A percentile compares a stretch with the other conserved stretches of the same genome.
phyloP scores from a whole-genome alignment of 139 green algal species.

The Chlamydomonas incerta region DNA sequence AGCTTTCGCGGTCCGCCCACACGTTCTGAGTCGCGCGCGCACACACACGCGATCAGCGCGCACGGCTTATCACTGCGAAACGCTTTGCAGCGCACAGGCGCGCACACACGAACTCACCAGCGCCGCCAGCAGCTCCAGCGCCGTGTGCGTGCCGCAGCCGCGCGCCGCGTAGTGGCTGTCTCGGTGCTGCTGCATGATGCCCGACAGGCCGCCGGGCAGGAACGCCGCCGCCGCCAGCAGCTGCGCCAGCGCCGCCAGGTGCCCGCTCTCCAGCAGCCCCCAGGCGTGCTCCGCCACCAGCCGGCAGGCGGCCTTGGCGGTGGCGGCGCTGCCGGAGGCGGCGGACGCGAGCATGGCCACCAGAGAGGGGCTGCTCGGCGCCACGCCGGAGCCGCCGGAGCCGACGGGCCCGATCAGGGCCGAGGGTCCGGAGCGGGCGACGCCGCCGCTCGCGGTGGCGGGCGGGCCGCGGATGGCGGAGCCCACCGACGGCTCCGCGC shows the following conservation, averaged over 20 bases:
- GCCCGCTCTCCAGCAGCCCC: slow-evolving; percentile 61
- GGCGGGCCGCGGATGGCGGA: background rate
- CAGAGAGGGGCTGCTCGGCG: background rate
- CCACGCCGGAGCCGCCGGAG: background rate
- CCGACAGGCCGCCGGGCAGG: slow-evolving; percentile 47
- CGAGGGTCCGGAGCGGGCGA: background rate
- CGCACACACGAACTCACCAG: background rate
- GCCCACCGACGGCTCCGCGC: background rate
- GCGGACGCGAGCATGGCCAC: background rate
- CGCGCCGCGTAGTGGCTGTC: slow-evolving; percentile 49
- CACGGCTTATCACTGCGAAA: too few species aligned
- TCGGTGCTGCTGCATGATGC: slow-evolving; percentile 48
- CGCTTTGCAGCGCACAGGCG: too few species aligned
- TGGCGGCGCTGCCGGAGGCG: background rate
- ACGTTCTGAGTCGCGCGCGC: too few species aligned
- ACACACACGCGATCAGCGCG: too few species aligned
- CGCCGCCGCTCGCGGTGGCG: background rate
- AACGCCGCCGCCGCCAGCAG: slow-evolving; percentile 42
- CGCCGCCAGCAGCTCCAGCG: slow-evolving; percentile 42
- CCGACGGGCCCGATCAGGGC: background rate
- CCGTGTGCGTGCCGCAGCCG: slow-evolving; percentile 44
- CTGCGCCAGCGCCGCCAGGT: slow-evolving; percentile 50
- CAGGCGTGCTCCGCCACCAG: slow-evolving; percentile 66
- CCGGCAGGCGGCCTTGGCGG: slow-evolving; percentile 47
- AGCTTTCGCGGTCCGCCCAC: too few species aligned